A percentile compares a stretch with the other conserved stretches of the same genome.
Conservation (phyloP, 306 rosid species). For the Pyrus communis region DNA sequence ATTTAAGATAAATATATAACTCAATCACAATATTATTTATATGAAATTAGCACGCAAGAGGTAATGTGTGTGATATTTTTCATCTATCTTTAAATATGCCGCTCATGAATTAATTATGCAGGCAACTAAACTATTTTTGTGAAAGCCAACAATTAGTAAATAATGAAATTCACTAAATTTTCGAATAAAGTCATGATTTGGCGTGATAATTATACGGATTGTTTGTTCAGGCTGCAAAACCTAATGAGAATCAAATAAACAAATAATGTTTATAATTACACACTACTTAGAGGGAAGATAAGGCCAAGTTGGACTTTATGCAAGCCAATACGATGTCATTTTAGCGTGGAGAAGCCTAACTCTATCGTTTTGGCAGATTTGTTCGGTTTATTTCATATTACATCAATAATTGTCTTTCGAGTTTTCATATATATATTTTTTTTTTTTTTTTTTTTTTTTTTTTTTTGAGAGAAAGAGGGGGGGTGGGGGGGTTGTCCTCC, state of each 20-base stretch:
- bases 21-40: no score
- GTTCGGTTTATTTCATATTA: not conserved
- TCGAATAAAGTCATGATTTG: not conserved
- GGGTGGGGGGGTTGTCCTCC: not conserved
- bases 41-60: no score
- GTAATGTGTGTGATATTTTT: no score
- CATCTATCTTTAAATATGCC: no score
- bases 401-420: constrained; percentile 8
- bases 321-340: not conserved
- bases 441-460: no score
- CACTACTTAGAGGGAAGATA: not conserved
- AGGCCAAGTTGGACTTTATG: not conserved
- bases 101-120: not conserved
- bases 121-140: not conserved
- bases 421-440: no score
- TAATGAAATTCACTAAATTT: not conserved
- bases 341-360: not conserved
- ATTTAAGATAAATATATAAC: no score
- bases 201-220: constrained; percentile 16
- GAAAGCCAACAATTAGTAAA: not conserved
- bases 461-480: no score
- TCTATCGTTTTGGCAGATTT: not conserved
- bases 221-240: constrained; percentile 6
- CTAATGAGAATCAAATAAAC: not conserved
- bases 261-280: not conserved